These are phyloP conservation scores for Clonostachys sp. DNA, from an alignment of 2,329 filamentous ascomycete genomes.

Conservation along the genomic window DNA sequence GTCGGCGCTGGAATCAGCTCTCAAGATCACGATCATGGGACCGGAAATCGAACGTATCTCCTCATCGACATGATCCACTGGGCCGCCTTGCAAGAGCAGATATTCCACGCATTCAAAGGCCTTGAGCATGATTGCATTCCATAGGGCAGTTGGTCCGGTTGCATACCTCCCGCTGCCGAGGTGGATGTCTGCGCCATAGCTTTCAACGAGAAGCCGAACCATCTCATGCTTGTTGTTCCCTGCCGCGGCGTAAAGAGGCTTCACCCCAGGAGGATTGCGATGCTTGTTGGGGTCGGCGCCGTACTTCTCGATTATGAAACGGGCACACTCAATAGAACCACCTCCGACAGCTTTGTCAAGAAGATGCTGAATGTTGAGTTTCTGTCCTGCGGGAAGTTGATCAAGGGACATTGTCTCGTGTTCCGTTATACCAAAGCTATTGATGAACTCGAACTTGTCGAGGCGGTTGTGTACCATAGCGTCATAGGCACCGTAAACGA, in stretches of 20 bases:
- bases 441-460: constrained; percentile 6
- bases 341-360: constrained; percentile 1
- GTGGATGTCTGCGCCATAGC: constrained; percentile 3
- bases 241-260: constrained; percentile 1
- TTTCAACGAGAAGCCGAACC: constrained; percentile 1
- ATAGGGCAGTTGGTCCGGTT: constrained; percentile 2
- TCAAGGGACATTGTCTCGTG: constrained; percentile 4
- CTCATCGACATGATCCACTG: constrained; percentile 1
- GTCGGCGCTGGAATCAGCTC: background rate
- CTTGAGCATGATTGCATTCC: constrained; percentile 1
- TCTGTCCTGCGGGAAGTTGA: constrained; percentile 1
- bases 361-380: constrained; percentile 3
- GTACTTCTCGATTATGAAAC: constrained; percentile 2
- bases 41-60: constrained; percentile 1
- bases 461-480: too few species aligned
- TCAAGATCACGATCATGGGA: background rate
- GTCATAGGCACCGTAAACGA: constrained; percentile 2
- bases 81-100: constrained; percentile 1
- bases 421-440: constrained; percentile 2
- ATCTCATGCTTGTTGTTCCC: constrained; percentile 1
- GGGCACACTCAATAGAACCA: background rate
- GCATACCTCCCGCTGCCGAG: constrained; percentile 2
- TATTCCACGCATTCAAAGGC: constrained; percentile 1
- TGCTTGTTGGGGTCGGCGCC: constrained; percentile 3
- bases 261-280: constrained; percentile 1